Percentiles rank a stretch among this genome's conserved stretches.
These are phyloP conservation scores for Ciborinia camelliae DNA, from an alignment of 2,329 filamentous ascomycete species.

Conservation along the genomic window DNA sequence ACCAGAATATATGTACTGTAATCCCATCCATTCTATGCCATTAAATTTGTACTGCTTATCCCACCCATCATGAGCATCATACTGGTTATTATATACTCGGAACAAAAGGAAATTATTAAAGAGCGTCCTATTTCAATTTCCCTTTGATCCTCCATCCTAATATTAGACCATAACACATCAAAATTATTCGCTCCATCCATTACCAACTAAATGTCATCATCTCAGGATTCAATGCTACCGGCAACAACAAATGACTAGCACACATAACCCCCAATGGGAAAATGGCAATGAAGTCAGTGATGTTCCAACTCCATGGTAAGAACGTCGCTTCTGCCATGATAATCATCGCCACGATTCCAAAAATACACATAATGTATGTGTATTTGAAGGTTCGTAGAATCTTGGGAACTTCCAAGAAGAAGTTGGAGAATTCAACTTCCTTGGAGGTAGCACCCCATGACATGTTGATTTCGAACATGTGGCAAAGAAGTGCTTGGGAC, in stretches of 20 bases:
- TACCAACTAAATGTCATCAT: constrained; percentile 22
- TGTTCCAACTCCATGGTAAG: constrained; percentile 17
- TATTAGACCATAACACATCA: neutral
- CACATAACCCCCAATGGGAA: constrained; percentile 10
- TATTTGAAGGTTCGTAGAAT: constrained; percentile 19
- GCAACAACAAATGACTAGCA: constrained; percentile 18
- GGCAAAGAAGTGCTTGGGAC: constrained; percentile 70
- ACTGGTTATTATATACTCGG: neutral
- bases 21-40: neutral
- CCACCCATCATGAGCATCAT: neutral
- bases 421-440: constrained; percentile 55
- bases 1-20: constrained; percentile 1
- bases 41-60: neutral
- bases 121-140: neutral
- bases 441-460: constrained; percentile 79
- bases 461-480: constrained; percentile 83
- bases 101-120: neutral
- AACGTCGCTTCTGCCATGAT: constrained; percentile 14
- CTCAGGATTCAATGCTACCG: constrained; percentile 15
- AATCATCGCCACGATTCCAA: constrained; percentile 4
- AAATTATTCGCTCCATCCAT: neutral
- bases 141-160: neutral
- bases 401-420: constrained; percentile 20
- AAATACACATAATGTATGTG: constrained; percentile 14
- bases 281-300: constrained; percentile 14